phyloP scores from a whole-genome alignment of 305 asterid species.

The Rubia peregrina region DNA sequence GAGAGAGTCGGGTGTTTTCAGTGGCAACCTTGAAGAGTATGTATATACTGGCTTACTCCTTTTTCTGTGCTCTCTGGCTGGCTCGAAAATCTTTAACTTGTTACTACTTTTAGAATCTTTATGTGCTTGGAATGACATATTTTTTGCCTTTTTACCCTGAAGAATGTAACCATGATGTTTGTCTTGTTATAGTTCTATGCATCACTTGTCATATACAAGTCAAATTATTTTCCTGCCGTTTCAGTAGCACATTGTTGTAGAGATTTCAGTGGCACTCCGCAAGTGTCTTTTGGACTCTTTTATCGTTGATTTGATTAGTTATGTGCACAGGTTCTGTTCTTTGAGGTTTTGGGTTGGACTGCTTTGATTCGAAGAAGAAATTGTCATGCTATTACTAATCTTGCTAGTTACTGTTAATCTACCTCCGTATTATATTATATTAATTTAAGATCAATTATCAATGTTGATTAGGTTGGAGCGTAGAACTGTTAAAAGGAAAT shows the following conservation, averaged over 20 bases:
- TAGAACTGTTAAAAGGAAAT: slow-evolving; percentile 69
- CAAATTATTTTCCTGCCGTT: neutral
- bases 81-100: neutral
- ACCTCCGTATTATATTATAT: no score
- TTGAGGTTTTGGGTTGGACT: neutral
- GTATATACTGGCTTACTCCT: slow-evolving; percentile 30
- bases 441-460: slow-evolving; percentile 14
- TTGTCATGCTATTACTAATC: slow-evolving; percentile 1
- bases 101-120: neutral
- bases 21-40: slow-evolving; percentile 96
- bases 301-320: neutral
- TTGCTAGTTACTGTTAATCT: neutral
- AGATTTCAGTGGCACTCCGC: neutral
- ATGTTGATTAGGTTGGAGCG: slow-evolving; percentile 66
- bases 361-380: neutral
- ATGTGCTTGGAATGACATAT: neutral
- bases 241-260: neutral
- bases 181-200: neutral
- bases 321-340: neutral
- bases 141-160: neutral
- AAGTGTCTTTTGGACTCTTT: neutral
- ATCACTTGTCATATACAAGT: neutral
- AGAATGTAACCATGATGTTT: neutral
- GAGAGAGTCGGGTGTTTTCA: slow-evolving; percentile 87
- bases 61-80: neutral